Conservation (phyloP, 129 eudicot species). For the Mikania micrantha region DNA sequence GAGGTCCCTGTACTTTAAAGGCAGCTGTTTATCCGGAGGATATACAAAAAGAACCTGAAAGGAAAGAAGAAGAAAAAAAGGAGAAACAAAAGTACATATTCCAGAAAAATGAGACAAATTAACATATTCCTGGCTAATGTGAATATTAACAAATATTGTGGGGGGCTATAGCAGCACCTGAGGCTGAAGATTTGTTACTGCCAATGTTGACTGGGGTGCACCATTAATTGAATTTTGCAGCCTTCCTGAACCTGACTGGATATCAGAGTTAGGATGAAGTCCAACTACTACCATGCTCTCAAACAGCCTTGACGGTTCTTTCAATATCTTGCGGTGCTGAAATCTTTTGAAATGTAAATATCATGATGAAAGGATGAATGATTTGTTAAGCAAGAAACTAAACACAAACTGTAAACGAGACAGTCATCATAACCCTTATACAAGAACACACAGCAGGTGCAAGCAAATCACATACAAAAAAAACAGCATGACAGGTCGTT, state of each 20-base stretch:
- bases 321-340: constrained; percentile 81
- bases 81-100: constrained; percentile 1
- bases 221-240: constrained; percentile 47
- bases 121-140: not conserved
- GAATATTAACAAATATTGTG: not conserved
- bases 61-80: not conserved
- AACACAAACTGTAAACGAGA: not conserved
- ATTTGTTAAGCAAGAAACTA: not conserved
- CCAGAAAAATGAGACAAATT: constrained; percentile 5
- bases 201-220: constrained; percentile 40
- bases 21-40: constrained; percentile 90
- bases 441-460: not conserved
- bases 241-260: constrained; percentile 69
- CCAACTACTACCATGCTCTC: constrained; percentile 99
- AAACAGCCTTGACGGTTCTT: constrained; percentile 83
- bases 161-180: constrained; percentile 46
- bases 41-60: constrained; percentile 86
- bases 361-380: constrained; percentile 10
- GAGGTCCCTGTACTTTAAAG: constrained; percentile 80
- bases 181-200: constrained; percentile 77
- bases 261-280: constrained; percentile 82
- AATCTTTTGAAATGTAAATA: constrained; percentile 3
- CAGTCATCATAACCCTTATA: not conserved
- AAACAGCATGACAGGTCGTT: not conserved
- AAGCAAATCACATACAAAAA: not conserved